phyloP scores from a whole-genome alignment of 2,329 filamentous ascomycete species.

The Paracoccidioides brasiliensis region DNA sequence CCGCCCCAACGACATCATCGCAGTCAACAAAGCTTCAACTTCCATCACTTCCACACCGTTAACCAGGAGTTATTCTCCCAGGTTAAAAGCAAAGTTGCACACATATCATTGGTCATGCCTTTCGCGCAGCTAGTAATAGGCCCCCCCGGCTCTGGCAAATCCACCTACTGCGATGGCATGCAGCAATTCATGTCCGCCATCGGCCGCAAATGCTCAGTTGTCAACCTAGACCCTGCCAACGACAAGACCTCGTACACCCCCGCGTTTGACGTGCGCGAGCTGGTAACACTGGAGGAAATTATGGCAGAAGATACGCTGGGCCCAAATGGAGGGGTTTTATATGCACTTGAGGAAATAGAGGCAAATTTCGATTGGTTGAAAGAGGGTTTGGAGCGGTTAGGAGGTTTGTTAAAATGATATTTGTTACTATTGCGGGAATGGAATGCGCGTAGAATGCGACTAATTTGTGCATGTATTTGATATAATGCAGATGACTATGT shows the following conservation, averaged over 20 bases:
- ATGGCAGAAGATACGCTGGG: slow-evolving; percentile 86
- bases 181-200: slow-evolving; percentile 96
- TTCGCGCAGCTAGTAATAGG: slow-evolving; percentile 75
- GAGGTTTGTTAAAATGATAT: slow-evolving; percentile 29
- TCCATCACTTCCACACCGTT: not conserved
- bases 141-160: slow-evolving; percentile 92
- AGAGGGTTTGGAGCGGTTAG: slow-evolving; percentile 62
- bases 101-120: slow-evolving; percentile 30
- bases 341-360: slow-evolving; percentile 89
- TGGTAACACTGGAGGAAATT: slow-evolving; percentile 85
- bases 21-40: not conserved
- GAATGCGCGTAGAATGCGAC: not conserved
- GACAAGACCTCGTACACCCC: slow-evolving; percentile 80
- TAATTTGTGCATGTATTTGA: not conserved
- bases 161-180: slow-evolving; percentile 98
- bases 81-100: too few species aligned
- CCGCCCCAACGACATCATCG: slow-evolving; percentile 1
- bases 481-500: slow-evolving; percentile 61
- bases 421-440: not conserved
- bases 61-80: too few species aligned
- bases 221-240: slow-evolving; percentile 96
- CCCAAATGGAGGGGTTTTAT: slow-evolving; percentile 83
- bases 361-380: slow-evolving; percentile 89
- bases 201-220: slow-evolving; percentile 82
- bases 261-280: slow-evolving; percentile 76